Evolutionary conservation across 2,329 filamentous ascomycete genomes (phyloP), one percentile per base, ranked within the genome.

Genomic region (Zasmidium citrigriseum): DNA sequence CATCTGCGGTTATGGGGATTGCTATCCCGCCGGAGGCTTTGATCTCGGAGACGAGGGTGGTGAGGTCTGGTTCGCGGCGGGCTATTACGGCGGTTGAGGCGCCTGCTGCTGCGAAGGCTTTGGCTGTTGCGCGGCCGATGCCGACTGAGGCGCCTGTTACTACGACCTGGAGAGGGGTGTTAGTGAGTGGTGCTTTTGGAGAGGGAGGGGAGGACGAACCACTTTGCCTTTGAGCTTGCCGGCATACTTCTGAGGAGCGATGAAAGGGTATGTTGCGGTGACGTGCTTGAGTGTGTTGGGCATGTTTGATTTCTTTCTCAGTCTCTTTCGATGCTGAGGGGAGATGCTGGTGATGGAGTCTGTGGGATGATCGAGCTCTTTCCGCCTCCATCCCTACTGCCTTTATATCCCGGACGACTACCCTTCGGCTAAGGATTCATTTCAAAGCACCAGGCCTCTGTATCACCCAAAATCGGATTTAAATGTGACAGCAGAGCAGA

Each of bases 131-230:
- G 16, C 62, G 61, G 23, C 62, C 62, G 7, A 63, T 52, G 23
- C 60, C 62, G 4, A 59, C 59, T 14, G 66, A 67, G 27, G 60
- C 62, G 45, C 67, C 66, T 5, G 67, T 69, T 21, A 68, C 58
- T 11, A 67, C 25, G 46, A 41, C 34, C 34, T 41, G 34, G 34
- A 10, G n/a, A 7, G 27, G 14, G 27, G 7, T 34, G 27, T 34
- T 34, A 34, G 27, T 34, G 27, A 34, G 27, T 34, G 27, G 27
- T 34, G 27, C 14, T 34, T 7, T 34, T 34, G 27, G 7, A 14
- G 27, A 34, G 27, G 14, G 7, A 34, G 5, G 1, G 29, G 16
- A 9, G 12, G 25, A 16, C 46, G 54, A 27, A 61, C 60, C 14
- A 63, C 58, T 61, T 63, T 63, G 52, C 55, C 60, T 3, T 63